Evolutionary conservation across 2,329 filamentous ascomycete genomes (phyloP), one percentile per base, ranked within the genome.

Genomic region (Amauroascus verrucosus): DNA sequence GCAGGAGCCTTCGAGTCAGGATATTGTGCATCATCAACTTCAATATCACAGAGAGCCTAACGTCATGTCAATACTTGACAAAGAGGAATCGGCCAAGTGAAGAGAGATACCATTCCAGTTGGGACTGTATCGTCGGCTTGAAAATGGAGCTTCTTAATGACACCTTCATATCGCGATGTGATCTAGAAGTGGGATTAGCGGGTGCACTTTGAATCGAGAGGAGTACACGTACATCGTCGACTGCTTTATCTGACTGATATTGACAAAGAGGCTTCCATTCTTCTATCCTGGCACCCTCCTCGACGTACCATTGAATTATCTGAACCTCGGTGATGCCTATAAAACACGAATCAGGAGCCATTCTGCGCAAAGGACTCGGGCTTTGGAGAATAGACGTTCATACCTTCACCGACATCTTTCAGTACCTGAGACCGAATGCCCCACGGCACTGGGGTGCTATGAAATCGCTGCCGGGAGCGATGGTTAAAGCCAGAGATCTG

Each of bases 281-380:
- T 74, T 98, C 90, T 62, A 98, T 90, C 54, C 86, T 84, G 33
- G 93, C 93, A 55, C 90, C 91, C 48, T 94, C 89, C 72, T 96
- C 86, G 60, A 98, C 91, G 68, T 97, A 98, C 93, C 93, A 98
- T 75, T 98, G 93, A 64, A 97, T 97, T 64, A 98, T 88, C 71
- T 98, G 93, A 66, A 93, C 95, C 73, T 98, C 93, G 67, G 93
- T 90, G 64, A 97, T 98, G 53, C 93, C 93, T 93, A 47, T 22
- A 40, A 35, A 2, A 14, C 14, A 22, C 14, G 14, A 16, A 41
- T 56, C 43, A 52, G 26, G 13, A 16, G 46, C 3, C 20, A 20
- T 18, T 6, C 26, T 24, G 9, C 5, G 14, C 11, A 1, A 32
- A 24, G 18, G 26, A 51, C 14, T 20, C 43, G 24, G 44, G 4